A percentile compares a stretch with the other conserved stretches of the same genome.
phyloP scores from a whole-genome alignment of 192 early-diverging fungal genomes.

The Linderina pennispora region DNA sequence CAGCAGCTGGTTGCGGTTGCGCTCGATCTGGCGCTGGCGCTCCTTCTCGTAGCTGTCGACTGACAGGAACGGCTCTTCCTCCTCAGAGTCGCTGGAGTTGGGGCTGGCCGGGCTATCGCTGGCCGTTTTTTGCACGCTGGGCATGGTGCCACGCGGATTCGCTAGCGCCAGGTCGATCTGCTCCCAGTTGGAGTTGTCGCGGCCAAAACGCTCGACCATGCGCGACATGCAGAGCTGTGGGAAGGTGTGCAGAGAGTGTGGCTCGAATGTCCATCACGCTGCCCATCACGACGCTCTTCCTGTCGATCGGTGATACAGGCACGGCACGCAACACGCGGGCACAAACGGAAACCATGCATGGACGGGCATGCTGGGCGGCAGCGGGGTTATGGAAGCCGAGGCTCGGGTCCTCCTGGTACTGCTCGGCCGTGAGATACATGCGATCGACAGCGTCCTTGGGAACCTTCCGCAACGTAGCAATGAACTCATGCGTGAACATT shows the following conservation, averaged over 20 bases:
- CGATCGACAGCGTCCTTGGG: conserved; percentile 46
- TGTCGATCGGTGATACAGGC: conserved; percentile 68
- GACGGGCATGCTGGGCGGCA: conserved; percentile 6
- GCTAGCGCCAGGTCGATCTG: conserved; percentile 56
- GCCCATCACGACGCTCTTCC: conserved; percentile 85
- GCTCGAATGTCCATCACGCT: conserved; percentile 83
- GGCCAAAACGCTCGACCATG: conserved; percentile 87
- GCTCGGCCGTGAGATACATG: conserved; percentile 37
- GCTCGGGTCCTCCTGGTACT: conserved; percentile 5
- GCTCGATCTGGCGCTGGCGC: conserved; percentile 40
- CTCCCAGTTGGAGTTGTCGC: conserved; percentile 75
- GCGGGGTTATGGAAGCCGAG: conserved; percentile 12
- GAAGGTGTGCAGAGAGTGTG: conserved; percentile 46
- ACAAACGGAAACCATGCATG: background rate
- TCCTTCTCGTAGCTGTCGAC: conserved; percentile 40
- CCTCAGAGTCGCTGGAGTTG: conserved; percentile 8
- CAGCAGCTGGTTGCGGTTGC: conserved; percentile 44
- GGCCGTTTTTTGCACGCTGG: background rate
- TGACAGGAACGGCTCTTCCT: conserved; percentile 26
- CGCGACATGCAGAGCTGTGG: conserved; percentile 68
- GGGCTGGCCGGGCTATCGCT: background rate
- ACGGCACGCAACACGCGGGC: conserved; percentile 47
- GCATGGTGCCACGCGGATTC: background rate
- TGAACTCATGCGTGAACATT: conserved; percentile 92
- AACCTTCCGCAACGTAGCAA: conserved; percentile 73